Evolutionary conservation across 306 rosid genomes (phyloP).

Genomic region (Pyrus bretschneideri): DNA sequence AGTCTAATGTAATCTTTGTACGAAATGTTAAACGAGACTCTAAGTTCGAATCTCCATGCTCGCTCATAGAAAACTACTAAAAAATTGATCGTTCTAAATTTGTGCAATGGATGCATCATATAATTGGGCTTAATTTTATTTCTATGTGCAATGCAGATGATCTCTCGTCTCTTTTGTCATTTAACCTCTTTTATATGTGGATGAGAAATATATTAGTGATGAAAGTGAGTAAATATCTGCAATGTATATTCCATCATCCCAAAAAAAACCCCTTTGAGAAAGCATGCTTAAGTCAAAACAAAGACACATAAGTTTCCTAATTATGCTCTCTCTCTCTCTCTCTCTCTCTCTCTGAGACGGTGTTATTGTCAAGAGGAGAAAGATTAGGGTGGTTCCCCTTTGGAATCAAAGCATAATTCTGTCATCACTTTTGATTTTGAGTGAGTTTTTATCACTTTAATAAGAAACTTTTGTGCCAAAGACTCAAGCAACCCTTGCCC

Average conservation of each 20-base stretch:
- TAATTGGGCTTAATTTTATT: not conserved
- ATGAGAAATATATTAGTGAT: not conserved
- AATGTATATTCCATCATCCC: slow-evolving; percentile 10
- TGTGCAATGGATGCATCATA: not conserved
- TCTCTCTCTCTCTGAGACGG: not conserved
- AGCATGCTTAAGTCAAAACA: slow-evolving; percentile 24
- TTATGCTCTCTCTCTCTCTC: not conserved
- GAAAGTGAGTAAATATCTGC: not conserved
- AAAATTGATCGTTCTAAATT: not conserved
- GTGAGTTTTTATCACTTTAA: slow-evolving; percentile 3
- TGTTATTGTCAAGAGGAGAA: not conserved
- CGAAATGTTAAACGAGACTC: not conserved
- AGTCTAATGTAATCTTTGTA: not conserved
- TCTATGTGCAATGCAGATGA: not conserved
- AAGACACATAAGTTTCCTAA: slow-evolving; percentile 5
- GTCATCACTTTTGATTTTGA: slow-evolving; percentile 17
- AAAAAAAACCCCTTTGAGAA: slow-evolving; percentile 1
- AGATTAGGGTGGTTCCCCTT: slow-evolving; percentile 8
- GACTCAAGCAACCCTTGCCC: slow-evolving; percentile 3
- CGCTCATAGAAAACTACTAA: not conserved
- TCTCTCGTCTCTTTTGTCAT: not conserved
- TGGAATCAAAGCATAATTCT: slow-evolving; percentile 17
- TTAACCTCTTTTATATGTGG: not conserved
- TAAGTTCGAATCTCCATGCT: not conserved
- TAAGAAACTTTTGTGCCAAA: slow-evolving; percentile 10